These are phyloP conservation scores for Stylosanthes scabra DNA, from an alignment of 331 rosid genomes.

Conservation along the genomic window DNA sequence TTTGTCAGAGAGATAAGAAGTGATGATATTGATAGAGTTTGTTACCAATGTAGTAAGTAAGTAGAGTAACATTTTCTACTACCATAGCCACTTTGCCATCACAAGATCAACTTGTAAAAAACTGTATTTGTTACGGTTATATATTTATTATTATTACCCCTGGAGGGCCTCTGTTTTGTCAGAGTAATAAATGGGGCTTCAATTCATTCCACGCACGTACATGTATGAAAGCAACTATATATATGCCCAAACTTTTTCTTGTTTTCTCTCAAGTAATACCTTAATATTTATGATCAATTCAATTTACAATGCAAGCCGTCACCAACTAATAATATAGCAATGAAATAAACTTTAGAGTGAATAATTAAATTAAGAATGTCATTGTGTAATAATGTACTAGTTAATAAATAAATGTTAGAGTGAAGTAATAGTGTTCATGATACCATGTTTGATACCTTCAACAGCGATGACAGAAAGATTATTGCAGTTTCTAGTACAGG, in stretches of 20 bases:
- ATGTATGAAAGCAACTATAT: conserved; percentile 37
- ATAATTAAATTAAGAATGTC: no score
- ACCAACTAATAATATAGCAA: no score
- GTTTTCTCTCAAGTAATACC: background rate
- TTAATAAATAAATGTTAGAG: no score
- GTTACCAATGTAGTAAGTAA: background rate
- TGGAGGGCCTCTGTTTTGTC: conserved; percentile 17
- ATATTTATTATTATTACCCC: background rate
- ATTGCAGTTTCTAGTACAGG: no score
- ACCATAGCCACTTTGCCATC: conserved; percentile 29
- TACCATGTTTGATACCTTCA: no score
- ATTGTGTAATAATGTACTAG: no score
- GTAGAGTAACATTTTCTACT: background rate
- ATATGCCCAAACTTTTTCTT: background rate
- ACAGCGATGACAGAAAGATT: no score
- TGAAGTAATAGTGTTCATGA: no score
- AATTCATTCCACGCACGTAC: conserved; percentile 21
- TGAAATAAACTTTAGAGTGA: no score
- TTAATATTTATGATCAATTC: background rate
- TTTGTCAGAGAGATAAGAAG: conserved; percentile 20
- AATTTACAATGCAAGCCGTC: background rate
- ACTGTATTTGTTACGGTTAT: conserved; percentile 13
- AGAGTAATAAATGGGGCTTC: conserved; percentile 32
- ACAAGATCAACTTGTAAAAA: conserved; percentile 45
- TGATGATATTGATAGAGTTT: background rate